Conservation (phyloP, 208 protist genomes). For the Porcisia hertigi region DNA sequence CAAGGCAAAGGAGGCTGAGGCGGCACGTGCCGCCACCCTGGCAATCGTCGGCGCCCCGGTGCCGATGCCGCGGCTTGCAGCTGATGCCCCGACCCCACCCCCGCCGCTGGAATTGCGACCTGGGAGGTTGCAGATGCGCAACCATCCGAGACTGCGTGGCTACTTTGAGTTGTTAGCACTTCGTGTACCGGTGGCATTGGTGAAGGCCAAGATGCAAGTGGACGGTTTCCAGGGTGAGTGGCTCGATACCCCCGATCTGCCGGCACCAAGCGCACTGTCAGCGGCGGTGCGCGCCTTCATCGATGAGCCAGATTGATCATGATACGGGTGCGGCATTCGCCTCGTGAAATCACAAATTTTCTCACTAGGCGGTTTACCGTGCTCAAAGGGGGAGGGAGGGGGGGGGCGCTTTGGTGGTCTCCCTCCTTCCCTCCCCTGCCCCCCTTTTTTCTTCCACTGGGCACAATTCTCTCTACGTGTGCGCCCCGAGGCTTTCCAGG, state of each 20-base stretch:
- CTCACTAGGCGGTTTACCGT: background rate
- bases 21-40: conserved; percentile 21
- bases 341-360: background rate
- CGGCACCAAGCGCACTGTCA: conserved; percentile 39
- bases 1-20: conserved; percentile 14
- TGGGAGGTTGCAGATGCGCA: conserved; percentile 38
- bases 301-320: conserved; percentile 48
- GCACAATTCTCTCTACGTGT: too few species aligned
- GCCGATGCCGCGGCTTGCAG: conserved; percentile 18
- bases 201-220: conserved; percentile 63
- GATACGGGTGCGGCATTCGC: background rate
- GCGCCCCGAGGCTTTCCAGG: too few species aligned
- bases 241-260: conserved; percentile 63
- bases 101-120: conserved; percentile 36
- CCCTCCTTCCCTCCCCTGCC: too few species aligned
- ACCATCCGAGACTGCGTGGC: conserved; percentile 51
- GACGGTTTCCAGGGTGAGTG: conserved; percentile 61
- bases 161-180: conserved; percentile 75
- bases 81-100: conserved; percentile 34
- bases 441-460: too few species aligned
- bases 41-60: conserved; percentile 24
- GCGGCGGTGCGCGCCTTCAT: conserved; percentile 24
- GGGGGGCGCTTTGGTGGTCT: too few species aligned
- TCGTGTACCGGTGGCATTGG: conserved; percentile 37
- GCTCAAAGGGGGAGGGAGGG: background rate